A percentile compares a stretch with the other conserved stretches of the same genome.
phyloP scores from a whole-genome alignment of 352 stramenopile species.

The Pythium pyrilobum region DNA sequence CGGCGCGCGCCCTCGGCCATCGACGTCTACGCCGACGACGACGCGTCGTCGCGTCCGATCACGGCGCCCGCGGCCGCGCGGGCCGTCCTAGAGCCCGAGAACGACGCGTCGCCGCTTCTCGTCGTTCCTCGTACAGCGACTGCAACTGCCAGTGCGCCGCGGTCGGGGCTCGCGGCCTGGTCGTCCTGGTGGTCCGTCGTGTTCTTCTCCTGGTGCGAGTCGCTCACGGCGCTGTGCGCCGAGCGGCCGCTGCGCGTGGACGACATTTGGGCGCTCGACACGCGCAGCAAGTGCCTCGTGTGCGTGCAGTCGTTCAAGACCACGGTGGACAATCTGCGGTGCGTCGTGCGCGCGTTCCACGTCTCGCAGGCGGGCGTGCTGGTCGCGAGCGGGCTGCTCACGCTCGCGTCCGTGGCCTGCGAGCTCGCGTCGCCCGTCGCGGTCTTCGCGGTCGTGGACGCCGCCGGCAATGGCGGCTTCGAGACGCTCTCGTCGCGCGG shows the following conservation, averaged over 20 bases:
- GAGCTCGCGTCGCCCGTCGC: slow-evolving; percentile 34
- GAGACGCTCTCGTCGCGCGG: slow-evolving; percentile 21
- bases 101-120: background rate
- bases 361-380: slow-evolving; percentile 27
- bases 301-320: slow-evolving; percentile 26
- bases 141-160: too few species aligned
- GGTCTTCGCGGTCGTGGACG: slow-evolving; percentile 37
- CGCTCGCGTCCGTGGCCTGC: slow-evolving; percentile 31
- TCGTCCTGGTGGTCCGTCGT: slow-evolving; percentile 23
- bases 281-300: slow-evolving; percentile 28
- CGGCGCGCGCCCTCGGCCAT: slow-evolving; percentile 7
- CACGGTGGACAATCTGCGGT: slow-evolving; percentile 22
- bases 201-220: slow-evolving; percentile 33
- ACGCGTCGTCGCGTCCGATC: too few species aligned
- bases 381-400: slow-evolving; percentile 29
- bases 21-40: slow-evolving; percentile 8
- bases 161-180: background rate
- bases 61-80: too few species aligned
- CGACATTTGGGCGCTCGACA: slow-evolving; percentile 46
- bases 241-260: slow-evolving; percentile 21
- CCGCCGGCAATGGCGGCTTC: slow-evolving; percentile 19
- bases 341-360: slow-evolving; percentile 31
- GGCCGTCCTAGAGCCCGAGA: too few species aligned
- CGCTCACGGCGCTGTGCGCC: slow-evolving; percentile 18
- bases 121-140: background rate